phyloP scores from a whole-genome alignment of 345 rosid genomes.

The Boechera divaricarpa region DNA sequence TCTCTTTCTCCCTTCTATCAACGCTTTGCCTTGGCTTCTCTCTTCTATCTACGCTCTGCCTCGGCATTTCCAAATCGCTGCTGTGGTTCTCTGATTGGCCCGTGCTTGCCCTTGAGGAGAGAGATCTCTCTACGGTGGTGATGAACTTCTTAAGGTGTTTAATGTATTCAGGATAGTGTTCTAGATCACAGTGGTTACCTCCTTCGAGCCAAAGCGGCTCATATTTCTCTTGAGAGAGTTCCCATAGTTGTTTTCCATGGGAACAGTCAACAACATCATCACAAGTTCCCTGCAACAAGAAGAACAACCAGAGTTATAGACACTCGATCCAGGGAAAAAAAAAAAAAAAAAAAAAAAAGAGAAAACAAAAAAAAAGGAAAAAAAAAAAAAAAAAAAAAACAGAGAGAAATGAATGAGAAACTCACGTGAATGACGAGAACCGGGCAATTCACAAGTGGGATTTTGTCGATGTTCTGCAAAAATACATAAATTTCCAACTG shows the following conservation, averaged over 20 bases:
- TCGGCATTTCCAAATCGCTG: slow-evolving; percentile 69
- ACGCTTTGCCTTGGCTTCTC: slow-evolving; percentile 90
- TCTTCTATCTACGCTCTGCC: slow-evolving; percentile 86
- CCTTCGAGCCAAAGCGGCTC: slow-evolving; percentile 98
- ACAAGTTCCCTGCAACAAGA: slow-evolving; percentile 73
- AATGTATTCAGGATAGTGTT: slow-evolving; percentile 81
- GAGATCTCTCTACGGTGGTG: slow-evolving; percentile 79
- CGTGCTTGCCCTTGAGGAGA: slow-evolving; percentile 62
- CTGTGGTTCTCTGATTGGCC: slow-evolving; percentile 67
- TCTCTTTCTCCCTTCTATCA: slow-evolving; percentile 63
- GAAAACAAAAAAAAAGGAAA: neutral
- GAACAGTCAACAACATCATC: slow-evolving; percentile 97
- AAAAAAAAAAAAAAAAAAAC: neutral
- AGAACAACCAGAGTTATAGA: slow-evolving; percentile 1
- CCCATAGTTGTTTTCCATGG: slow-evolving; percentile 96
- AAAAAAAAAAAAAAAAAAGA: neutral
- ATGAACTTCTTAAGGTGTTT: slow-evolving; percentile 94
- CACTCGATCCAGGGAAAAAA: neutral
- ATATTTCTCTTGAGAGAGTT: slow-evolving; percentile 83
- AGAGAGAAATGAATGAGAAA: slow-evolving; percentile 19
- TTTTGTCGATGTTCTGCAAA: slow-evolving; percentile 94
- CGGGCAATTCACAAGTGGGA: slow-evolving; percentile 90
- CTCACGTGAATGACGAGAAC: slow-evolving; percentile 96
- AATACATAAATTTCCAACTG: slow-evolving; percentile 7
- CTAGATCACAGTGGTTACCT: slow-evolving; percentile 91